These are phyloP conservation scores for Marchantia paleacea DNA, from an alignment of 225 moss, liverwort and hornwort genomes.

Conservation along the genomic window DNA sequence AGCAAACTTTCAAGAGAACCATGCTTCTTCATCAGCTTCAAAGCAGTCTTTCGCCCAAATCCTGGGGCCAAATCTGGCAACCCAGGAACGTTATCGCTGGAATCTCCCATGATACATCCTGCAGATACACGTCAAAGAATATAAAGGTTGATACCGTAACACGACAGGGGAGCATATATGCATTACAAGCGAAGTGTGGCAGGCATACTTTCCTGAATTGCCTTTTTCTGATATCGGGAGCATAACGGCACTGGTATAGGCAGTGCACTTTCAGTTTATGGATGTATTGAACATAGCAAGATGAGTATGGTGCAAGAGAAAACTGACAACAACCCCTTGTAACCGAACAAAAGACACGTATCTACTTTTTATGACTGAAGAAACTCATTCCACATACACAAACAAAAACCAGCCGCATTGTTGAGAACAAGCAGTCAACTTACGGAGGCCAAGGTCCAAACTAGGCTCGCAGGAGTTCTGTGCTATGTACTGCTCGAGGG, in stretches of 20 bases:
- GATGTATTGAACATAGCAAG: neutral
- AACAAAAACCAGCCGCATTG: neutral
- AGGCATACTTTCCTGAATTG: too few relatives aligned
- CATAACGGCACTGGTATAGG: neutral
- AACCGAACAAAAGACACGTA: neutral
- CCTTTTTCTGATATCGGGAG: neutral
- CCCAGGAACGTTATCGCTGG: conserved; percentile 77
- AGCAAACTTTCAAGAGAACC: conserved; percentile 76
- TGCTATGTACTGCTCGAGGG: conserved; percentile 63
- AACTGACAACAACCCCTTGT: neutral
- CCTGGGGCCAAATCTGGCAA: conserved; percentile 62
- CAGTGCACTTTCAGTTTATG: neutral
- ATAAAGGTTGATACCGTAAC: too few relatives aligned
- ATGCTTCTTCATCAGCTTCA: conserved; percentile 93
- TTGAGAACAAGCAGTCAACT: conserved; percentile 13
- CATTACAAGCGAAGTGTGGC: too few relatives aligned
- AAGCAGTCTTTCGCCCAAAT: conserved; percentile 80
- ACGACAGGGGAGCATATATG: too few relatives aligned
- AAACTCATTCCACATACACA: neutral
- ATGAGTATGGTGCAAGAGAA: neutral
- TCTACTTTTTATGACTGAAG: neutral
- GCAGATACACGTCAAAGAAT: neutral
- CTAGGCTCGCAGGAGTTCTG: conserved; percentile 68
- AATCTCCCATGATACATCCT: conserved; percentile 84
- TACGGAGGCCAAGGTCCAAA: conserved; percentile 72